Conservation (phyloP, 768 basidiomycete species). For the Mycena capillaripes region DNA sequence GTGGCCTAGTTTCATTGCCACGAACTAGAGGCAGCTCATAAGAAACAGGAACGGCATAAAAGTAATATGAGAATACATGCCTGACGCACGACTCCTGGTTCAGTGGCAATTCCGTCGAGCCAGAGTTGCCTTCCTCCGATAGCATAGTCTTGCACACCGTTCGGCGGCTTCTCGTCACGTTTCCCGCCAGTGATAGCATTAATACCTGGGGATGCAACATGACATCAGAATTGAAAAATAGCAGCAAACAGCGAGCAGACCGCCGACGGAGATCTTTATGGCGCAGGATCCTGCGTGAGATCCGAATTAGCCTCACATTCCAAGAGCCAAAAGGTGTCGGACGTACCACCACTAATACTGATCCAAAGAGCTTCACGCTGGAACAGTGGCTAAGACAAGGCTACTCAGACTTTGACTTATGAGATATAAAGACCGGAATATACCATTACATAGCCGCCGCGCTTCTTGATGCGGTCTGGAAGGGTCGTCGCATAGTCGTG, state of each 20-base stretch:
- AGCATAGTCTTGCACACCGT: slow-evolving; percentile 11
- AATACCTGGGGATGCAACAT: background rate
- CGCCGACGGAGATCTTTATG: background rate
- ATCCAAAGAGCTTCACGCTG: slow-evolving; percentile 15
- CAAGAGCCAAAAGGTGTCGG: background rate
- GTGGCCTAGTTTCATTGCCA: slow-evolving; percentile 1
- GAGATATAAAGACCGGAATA: too few species aligned
- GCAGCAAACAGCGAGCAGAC: background rate
- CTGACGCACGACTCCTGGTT: slow-evolving; percentile 14
- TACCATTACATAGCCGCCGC: slow-evolving; percentile 18
- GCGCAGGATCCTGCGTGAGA: background rate
- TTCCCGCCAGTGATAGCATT: slow-evolving; percentile 7
- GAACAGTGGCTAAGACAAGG: background rate
- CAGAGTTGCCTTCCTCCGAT: slow-evolving; percentile 7
- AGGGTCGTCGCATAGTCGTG: background rate
- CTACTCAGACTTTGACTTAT: background rate
- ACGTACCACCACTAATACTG: background rate
- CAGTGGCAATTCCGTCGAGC: slow-evolving; percentile 12
- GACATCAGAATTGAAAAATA: background rate
- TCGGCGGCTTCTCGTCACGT: background rate
- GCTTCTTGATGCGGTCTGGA: slow-evolving; percentile 8
- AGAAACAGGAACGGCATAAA: background rate
- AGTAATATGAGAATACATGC: background rate
- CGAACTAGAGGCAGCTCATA: background rate
- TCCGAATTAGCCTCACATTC: too few species aligned